Evolutionary conservation across 257 asterid genomes (phyloP).

Genomic region (Plantago major): DNA sequence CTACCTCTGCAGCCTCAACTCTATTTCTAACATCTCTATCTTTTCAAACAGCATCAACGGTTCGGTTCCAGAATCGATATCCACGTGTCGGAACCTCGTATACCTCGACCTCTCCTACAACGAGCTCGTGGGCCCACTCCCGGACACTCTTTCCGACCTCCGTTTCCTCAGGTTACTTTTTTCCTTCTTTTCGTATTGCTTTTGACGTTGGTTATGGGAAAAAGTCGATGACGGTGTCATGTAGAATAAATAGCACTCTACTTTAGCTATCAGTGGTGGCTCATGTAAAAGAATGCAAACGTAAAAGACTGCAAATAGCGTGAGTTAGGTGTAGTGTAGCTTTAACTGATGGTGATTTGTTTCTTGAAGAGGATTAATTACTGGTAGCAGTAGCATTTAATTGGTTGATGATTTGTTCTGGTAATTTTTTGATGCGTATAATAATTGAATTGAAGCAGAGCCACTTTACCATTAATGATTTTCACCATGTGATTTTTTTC

Average conservation of each 20-base stretch:
- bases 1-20: conserved; percentile 48
- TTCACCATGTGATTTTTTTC: neutral
- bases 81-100: conserved; percentile 46
- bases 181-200: neutral
- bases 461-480: neutral
- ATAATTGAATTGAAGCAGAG: neutral
- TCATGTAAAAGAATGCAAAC: too few relatives aligned
- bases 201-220: neutral
- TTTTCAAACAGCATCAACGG: conserved; percentile 50
- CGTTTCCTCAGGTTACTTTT: conserved; percentile 56
- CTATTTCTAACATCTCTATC: conserved; percentile 34
- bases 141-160: conserved; percentile 51
- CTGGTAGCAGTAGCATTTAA: too few relatives aligned
- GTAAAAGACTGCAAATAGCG: too few relatives aligned
- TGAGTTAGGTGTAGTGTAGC: too few relatives aligned
- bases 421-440: neutral
- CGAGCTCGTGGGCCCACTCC: conserved; percentile 52
- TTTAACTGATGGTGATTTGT: neutral
- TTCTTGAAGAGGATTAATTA: too few relatives aligned
- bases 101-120: conserved; percentile 67
- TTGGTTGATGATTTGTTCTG: too few relatives aligned
- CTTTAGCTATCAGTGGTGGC: neutral
- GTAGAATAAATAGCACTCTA: too few relatives aligned
- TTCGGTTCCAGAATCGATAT: conserved; percentile 47
- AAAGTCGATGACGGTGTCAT: neutral